Evolutionary conservation across 352 stramenopile genomes (phyloP), one percentile per base, ranked within the genome.

Genomic region (Pythium periplocum): DNA sequence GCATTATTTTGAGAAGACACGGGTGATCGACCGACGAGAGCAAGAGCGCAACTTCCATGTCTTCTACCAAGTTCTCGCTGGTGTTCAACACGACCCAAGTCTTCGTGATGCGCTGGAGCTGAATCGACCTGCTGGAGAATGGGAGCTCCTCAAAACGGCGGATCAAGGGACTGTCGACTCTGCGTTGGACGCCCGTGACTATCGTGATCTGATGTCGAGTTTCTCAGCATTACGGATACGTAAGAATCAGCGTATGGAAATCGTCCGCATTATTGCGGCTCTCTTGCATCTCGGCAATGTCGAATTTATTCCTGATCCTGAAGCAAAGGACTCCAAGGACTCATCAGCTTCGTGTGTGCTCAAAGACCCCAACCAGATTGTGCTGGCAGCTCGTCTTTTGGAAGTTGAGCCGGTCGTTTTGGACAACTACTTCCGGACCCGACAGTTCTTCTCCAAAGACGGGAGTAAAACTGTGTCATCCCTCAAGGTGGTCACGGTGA

Each of bases 31-130:
- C 7, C 73, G 75, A 36, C 71, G 77, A 4, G 70, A 66, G 6
- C 71, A 80, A 34, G 90, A 97, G 53, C 82, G 93, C 11, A 97
- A 96, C 62, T 98, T 97, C 49, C 93, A 98, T 61, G 78, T 97
- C 12, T 96, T 98, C 53, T 97, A 98, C 64, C 88, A 97, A 60
- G 64, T 98, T 1, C 67, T 96, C 10, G 74, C 79, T 0, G 87
- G 80, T 12, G 71, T 90, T 6, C 74, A 88, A 37, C 72, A 89
- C 52, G 82, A 92, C 45, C 80, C 83, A 4, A 66, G 61, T 12
- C 64, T 92, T 10, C 73, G 76, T 6, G 81, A 92, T 58, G 67
- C 70, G 1, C 57, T 92, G 5, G 81, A 89, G 34, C 55, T 92
- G 32, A 90, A 87, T 56, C 71, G 72, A 11, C 53, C 67, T 0